Conservation (phyloP, 257 asterid species). For the Plantago ovata region DNA sequence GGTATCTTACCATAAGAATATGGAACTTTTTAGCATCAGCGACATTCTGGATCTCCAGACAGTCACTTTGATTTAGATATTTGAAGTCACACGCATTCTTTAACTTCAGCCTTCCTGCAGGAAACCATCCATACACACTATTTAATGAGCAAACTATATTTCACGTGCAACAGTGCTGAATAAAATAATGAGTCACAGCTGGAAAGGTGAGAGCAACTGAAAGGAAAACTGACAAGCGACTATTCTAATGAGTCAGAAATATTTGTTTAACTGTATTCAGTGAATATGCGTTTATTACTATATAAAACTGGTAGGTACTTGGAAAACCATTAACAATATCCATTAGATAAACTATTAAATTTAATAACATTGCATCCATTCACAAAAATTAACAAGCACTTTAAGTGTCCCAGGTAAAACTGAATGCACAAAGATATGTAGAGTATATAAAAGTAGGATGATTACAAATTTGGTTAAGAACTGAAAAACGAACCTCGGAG, state of each 20-base stretch:
- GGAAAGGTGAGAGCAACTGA: too few species aligned
- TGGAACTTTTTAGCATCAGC: slow-evolving; percentile 71
- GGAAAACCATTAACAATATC: not conserved
- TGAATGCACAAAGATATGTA: not conserved
- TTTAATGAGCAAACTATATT: slow-evolving; percentile 7
- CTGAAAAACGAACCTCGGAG: slow-evolving; percentile 62
- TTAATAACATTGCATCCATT: not conserved
- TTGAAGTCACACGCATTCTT: slow-evolving; percentile 61
- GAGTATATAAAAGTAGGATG: slow-evolving; percentile 3
- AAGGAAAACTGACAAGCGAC: too few species aligned
- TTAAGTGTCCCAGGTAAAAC: slow-evolving; percentile 6
- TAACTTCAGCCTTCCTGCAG: slow-evolving; percentile 69
- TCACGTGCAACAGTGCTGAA: slow-evolving; percentile 7
- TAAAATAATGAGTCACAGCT: not conserved
- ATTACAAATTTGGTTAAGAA: slow-evolving; percentile 9
- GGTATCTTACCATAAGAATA: slow-evolving; percentile 47
- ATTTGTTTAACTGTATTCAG: not conserved
- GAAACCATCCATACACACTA: slow-evolving; percentile 15
- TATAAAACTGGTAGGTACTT: not conserved
- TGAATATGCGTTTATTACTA: not conserved
- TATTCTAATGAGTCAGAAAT: too few species aligned
- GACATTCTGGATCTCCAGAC: slow-evolving; percentile 54
- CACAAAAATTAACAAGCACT: not conserved
- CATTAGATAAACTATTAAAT: not conserved
- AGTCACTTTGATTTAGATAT: slow-evolving; percentile 76